phyloP scores from a whole-genome alignment of 495 filamentous ascomycete genomes.

The Pseudomonodictys pantanalensis region DNA sequence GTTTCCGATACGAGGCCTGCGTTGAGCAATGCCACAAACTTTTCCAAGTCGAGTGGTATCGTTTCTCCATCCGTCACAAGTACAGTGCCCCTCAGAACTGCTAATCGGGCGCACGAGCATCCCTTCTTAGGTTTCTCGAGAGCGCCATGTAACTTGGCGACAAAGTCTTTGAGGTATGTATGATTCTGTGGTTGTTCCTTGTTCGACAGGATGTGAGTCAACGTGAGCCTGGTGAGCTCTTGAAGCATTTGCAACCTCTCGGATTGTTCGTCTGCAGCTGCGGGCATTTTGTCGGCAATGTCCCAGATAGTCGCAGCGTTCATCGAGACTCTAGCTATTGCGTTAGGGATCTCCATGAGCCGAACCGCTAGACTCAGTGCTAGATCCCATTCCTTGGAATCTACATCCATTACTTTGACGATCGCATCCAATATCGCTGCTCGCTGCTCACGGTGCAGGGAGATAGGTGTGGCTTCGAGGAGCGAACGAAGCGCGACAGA shows the following conservation, averaged over 20 bases:
- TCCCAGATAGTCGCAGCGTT: conserved; percentile 8
- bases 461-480: neutral
- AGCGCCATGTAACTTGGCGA: neutral
- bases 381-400: neutral
- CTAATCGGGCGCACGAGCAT: conserved; percentile 4
- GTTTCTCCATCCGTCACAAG: neutral
- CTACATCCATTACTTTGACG: neutral
- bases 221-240: neutral
- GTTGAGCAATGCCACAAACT: conserved; percentile 1
- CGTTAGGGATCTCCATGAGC: conserved; percentile 30
- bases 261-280: conserved; percentile 2
- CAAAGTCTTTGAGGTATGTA: conserved; percentile 7
- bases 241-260: conserved; percentile 3
- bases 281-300: conserved; percentile 8
- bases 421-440: conserved; percentile 20
- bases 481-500: neutral
- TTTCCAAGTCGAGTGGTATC: neutral
- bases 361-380: conserved; percentile 12
- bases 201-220: conserved; percentile 12
- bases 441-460: conserved; percentile 13
- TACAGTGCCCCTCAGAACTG: conserved; percentile 12
- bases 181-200: conserved; percentile 23
- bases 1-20: neutral
- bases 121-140: conserved; percentile 1
- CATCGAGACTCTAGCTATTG: conserved; percentile 22